A percentile compares a stretch with the other conserved stretches of the same genome.
Conservation (phyloP, 2,329 filamentous ascomycete species). For the Ampelomyces quisqualis region DNA sequence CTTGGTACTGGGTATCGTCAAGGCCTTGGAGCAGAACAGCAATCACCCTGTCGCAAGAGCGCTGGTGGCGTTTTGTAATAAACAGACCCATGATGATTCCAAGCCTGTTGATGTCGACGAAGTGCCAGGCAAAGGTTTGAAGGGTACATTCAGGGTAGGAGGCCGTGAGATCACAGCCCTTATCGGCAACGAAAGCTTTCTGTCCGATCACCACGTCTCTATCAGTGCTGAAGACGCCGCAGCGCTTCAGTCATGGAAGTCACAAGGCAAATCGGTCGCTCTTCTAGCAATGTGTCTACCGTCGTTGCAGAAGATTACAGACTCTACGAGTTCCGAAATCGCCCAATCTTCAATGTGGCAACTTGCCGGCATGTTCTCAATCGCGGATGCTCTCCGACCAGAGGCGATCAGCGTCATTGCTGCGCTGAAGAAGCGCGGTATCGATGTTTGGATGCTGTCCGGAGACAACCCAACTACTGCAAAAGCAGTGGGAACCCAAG, state of each 20-base stretch:
- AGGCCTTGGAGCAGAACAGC: conserved; percentile 67
- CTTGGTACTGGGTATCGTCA: conserved; percentile 57
- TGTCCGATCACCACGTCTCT: conserved; percentile 48
- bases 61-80: conserved; percentile 63
- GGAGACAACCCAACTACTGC: conserved; percentile 90
- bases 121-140: conserved; percentile 70
- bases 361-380: conserved; percentile 68
- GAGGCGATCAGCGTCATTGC: conserved; percentile 67
- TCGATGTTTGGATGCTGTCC: conserved; percentile 87
- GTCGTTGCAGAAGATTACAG: background rate
- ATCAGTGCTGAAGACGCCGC: conserved; percentile 23
- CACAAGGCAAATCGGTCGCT: conserved; percentile 46
- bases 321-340: no score
- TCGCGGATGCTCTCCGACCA: conserved; percentile 76
- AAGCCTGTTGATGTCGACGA: conserved; percentile 57
- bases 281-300: conserved; percentile 35
- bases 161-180: conserved; percentile 49
- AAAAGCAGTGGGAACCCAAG: conserved; percentile 69
- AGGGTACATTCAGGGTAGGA: conserved; percentile 53
- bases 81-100: conserved; percentile 13
- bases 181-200: conserved; percentile 72
- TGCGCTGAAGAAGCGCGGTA: conserved; percentile 64
- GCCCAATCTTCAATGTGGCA: conserved; percentile 37
- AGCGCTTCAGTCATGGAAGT: conserved; percentile 44
- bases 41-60: conserved; percentile 74